Evolutionary conservation across 75 land plant genomes (phyloP).

Genomic region (Pseudotsuga menziesii): DNA sequence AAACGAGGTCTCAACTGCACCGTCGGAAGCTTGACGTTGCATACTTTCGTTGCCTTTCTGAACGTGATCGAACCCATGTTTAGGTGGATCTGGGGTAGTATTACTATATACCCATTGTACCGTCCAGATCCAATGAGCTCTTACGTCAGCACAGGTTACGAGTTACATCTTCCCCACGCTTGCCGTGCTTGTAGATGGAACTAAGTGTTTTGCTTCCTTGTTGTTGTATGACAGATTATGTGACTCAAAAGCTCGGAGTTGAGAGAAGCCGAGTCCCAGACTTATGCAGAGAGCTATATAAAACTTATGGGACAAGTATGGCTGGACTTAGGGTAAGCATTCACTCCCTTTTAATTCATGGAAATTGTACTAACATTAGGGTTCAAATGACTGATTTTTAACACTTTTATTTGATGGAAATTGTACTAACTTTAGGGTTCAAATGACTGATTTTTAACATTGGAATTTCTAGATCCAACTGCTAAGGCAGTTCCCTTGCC

Average conservation of each 20-base stretch:
- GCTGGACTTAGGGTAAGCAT: constrained; percentile 77
- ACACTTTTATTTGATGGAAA: background rate
- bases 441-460: background rate
- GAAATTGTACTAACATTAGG: background rate
- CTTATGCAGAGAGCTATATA: constrained; percentile 47
- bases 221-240: constrained; percentile 43
- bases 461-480: background rate
- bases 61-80: too few relatives aligned
- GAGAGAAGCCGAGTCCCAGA: constrained; percentile 34
- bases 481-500: background rate
- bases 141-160: background rate
- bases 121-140: background rate
- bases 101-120: too few relatives aligned
- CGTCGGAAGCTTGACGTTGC: too few relatives aligned
- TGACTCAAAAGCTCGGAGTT: constrained; percentile 73
- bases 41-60: too few relatives aligned
- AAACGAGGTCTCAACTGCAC: too few relatives aligned
- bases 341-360: background rate
- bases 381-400: background rate
- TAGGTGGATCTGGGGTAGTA: too few relatives aligned
- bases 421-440: background rate
- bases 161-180: background rate
- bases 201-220: too few relatives aligned
- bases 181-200: background rate
- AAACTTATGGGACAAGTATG: constrained; percentile 79